Base-by-base conservation (phyloP, 352 stramenopile genomes). In the Blastocystis hominis region DNA sequence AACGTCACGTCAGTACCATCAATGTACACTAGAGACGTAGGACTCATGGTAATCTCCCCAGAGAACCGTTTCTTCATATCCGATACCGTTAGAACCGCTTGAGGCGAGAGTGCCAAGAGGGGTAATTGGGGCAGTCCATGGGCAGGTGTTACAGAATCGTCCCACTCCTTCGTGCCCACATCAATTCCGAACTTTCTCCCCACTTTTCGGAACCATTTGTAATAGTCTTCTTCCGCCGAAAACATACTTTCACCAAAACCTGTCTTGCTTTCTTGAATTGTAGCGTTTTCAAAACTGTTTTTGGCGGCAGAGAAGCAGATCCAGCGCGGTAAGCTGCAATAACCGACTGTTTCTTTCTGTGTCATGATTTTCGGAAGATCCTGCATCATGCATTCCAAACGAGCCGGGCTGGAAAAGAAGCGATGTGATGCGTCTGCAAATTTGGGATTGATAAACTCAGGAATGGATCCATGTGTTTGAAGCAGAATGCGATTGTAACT, bases 331-430 rank as follows among this genome's bases (percentile, higher is more conserved):
- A 95, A 88, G 68, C 88, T 92, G 20, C 93, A 96, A 88, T 96
- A 97, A 34, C 93, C 94, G 20, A 96, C 93, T 50, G 92, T 91
- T 3, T 89, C 89, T 59, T 93, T 90, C 13, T 90, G 91, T 0
- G 66, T 6, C 46, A 91, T 92, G 69, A 95, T 66, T 88, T 94
- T 95, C 0, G 94, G 94, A 89, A 95, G 94, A 88, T 97, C 93
- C 90, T 97, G 94, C 94, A 97, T 97, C 94, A 97, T 97, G 89
- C 94, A 97, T 91, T 97, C 94, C 30, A 97, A 88, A 36, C 94
- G 90, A n/a, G 94, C 95, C 9, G 94, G 94, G 80, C 96, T 97
- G 89, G 95, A 97, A 89, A 97, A 97, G 81, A 95, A 97, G 20
- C 36, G 44, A 15, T 53, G 38, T 36, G 66, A 54, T 15, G 44